These are phyloP conservation scores for Helichrysum umbraculigerum DNA, from an alignment of 129 eudicot genomes.

Conservation along the genomic window DNA sequence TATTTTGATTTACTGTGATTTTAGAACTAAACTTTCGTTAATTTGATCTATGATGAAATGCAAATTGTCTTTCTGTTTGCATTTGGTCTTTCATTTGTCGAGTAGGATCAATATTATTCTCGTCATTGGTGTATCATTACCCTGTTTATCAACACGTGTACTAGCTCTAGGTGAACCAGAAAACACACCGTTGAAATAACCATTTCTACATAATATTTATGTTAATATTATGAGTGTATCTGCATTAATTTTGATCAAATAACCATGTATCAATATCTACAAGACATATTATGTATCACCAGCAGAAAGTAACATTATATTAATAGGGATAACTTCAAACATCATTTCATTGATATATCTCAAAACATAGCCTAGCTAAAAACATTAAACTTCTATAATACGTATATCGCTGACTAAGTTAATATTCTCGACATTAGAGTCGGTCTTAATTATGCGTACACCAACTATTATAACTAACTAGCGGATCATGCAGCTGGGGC, in stretches of 20 bases:
- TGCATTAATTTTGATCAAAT: too few species aligned
- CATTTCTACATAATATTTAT: too few species aligned
- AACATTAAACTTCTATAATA: background rate
- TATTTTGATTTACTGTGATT: too few species aligned
- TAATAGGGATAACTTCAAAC: background rate
- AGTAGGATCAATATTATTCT: background rate
- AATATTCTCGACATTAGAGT: too few species aligned
- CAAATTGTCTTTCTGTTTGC: background rate
- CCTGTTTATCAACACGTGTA: too few species aligned
- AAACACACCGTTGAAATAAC: background rate
- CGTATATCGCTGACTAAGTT: too few species aligned
- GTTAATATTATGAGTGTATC: too few species aligned
- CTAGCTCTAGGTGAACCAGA: background rate
- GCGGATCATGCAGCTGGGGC: constrained; percentile 30
- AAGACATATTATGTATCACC: too few species aligned
- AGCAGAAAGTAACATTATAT: background rate
- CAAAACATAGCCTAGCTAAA: background rate
- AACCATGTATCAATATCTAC: too few species aligned
- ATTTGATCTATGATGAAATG: background rate
- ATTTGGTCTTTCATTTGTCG: background rate
- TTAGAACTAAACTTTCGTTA: too few species aligned
- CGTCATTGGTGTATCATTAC: background rate
- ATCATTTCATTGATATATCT: background rate
- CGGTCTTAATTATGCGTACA: background rate
- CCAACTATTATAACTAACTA: background rate